A percentile compares a stretch with the other conserved stretches of the same genome.
phyloP scores from a whole-genome alignment of 345 rosid genomes.

The Dimocarpus longan region DNA sequence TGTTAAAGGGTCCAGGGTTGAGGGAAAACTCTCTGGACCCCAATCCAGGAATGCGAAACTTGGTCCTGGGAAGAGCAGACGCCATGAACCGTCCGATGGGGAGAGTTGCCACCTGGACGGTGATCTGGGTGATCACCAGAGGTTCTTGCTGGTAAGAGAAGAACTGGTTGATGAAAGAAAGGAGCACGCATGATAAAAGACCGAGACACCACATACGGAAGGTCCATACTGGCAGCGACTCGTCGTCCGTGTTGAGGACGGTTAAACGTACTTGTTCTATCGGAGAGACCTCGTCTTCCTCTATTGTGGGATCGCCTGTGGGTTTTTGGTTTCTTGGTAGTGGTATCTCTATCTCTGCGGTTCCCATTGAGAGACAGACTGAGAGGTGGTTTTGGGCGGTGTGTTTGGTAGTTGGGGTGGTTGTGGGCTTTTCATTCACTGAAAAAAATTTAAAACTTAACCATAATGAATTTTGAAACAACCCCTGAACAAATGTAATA shows the following conservation, averaged over 20 bases:
- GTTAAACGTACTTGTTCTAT: constrained; percentile 34
- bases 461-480: not conserved
- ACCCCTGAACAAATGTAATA: not conserved
- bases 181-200: constrained; percentile 27
- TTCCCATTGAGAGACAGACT: constrained; percentile 16
- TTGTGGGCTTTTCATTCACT: not conserved
- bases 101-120: constrained; percentile 38
- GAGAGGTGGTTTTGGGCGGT: not conserved
- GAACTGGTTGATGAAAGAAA: constrained; percentile 35
- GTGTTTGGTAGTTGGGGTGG: no score
- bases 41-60: constrained; percentile 33
- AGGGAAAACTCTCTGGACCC: constrained; percentile 34
- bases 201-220: constrained; percentile 41
- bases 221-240: constrained; percentile 35
- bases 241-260: constrained; percentile 29
- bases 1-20: constrained; percentile 44
- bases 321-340: not conserved
- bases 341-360: constrained; percentile 18
- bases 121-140: constrained; percentile 30
- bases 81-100: constrained; percentile 50
- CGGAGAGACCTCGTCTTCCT: constrained; percentile 23
- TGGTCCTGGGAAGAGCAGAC: constrained; percentile 24
- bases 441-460: no score
- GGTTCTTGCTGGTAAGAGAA: constrained; percentile 34
- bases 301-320: not conserved